Percentiles rank a stretch among this genome's conserved stretches.
Evolutionary conservation across 495 filamentous ascomycete species (phyloP).

Genomic region (Neurospora sp.): DNA sequence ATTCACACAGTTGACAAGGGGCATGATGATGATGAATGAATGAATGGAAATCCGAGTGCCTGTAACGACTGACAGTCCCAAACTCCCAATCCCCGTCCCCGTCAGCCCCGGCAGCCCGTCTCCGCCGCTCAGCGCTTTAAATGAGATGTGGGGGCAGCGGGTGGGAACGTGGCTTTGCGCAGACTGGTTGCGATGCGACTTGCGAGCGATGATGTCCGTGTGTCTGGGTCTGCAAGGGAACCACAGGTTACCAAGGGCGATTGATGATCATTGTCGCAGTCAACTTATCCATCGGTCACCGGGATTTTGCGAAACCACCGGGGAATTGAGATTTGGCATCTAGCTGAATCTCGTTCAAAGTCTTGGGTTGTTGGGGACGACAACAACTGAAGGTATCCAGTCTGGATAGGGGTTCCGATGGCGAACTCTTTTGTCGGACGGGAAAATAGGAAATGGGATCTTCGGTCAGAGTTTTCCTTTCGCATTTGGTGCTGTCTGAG

Average conservation of each 20-base stretch:
- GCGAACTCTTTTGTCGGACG: not conserved
- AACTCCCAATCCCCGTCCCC: not conserved
- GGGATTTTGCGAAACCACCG: not conserved
- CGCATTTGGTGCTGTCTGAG: not conserved
- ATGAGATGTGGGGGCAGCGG: conserved; percentile 9
- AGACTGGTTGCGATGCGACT: not conserved
- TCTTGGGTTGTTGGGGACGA: not conserved
- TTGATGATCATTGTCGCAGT: not conserved
- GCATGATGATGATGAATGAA: not conserved
- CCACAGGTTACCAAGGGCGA: not conserved
- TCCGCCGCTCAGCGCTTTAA: conserved; percentile 4
- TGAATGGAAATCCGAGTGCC: not conserved
- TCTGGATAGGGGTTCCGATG: not conserved
- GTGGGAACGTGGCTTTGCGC: not conserved
- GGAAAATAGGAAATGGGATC: not conserved
- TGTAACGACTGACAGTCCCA: not conserved
- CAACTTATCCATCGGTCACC: not conserved
- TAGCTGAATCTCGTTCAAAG: not conserved
- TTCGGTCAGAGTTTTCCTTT: not conserved
- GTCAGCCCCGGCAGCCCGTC: not conserved
- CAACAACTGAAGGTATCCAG: not conserved
- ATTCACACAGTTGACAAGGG: not conserved
- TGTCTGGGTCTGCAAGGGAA: not conserved
- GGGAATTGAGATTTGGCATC: not conserved
- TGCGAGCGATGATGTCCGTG: not conserved